These are phyloP conservation scores for Jamesozyma rosinii DNA, from an alignment of 805 yeast species.

Conservation along the genomic window DNA sequence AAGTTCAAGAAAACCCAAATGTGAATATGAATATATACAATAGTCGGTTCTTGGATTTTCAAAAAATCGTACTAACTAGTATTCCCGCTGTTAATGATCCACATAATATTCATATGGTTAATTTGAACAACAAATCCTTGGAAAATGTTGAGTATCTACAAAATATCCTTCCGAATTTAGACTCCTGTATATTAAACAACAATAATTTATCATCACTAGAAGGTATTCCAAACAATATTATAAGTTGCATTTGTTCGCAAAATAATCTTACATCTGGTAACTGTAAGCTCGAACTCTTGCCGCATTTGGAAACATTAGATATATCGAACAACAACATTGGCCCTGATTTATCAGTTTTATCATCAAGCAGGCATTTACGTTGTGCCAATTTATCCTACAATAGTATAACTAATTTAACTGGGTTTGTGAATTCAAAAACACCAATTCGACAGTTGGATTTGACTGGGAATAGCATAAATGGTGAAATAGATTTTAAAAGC, in stretches of 20 bases:
- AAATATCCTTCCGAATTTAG: conserved; percentile 16
- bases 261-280: conserved; percentile 3
- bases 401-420: conserved; percentile 13
- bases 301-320: conserved; percentile 5
- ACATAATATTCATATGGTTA: background rate
- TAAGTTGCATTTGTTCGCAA: conserved; percentile 3
- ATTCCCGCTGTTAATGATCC: background rate
- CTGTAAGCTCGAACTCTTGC: conserved; percentile 2
- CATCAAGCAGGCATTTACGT: conserved; percentile 13
- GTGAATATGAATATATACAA: no score
- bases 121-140: conserved; percentile 3
- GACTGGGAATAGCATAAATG: conserved; percentile 18
- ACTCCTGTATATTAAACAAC: conserved; percentile 11
- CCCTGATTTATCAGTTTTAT: conserved; percentile 11
- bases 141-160: conserved; percentile 15
- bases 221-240: conserved; percentile 16
- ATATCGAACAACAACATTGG: conserved; percentile 14
- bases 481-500: conserved; percentile 19
- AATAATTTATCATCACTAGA: conserved; percentile 19
- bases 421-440: conserved; percentile 4
- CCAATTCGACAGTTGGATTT: conserved; percentile 12
- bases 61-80: background rate
- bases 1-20: no score
- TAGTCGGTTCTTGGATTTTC: background rate
- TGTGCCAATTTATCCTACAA: conserved; percentile 18